Base-by-base conservation (phyloP, 768 basidiomycete species). In the Boletus eberwhitei region DNA sequence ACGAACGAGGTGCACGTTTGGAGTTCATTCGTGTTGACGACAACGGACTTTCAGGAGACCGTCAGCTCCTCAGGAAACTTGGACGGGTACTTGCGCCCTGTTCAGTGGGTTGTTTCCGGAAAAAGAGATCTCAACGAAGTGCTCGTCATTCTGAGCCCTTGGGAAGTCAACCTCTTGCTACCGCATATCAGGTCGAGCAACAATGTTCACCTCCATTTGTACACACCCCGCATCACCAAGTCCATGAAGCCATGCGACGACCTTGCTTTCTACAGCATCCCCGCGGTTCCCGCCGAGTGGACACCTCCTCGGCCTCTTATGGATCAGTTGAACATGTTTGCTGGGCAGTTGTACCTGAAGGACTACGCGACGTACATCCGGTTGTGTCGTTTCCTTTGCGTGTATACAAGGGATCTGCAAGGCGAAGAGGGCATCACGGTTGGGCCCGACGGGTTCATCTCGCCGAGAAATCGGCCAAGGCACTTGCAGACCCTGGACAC, bases 121-220 rank as follows among this genome's bases (percentile, higher is more conserved):
- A 24, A 51, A n/a, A 34, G 11, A 9, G 40, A 24, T n/a, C 13
- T 12, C 12, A 29, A 29, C 8, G 8, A 29, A 29, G 29, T 9
- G 8, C 29, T 29, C 29, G 29, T 29, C 29, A 29, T 75, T 13
- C 46, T 79, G 59, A 81, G 79, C 63, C 73, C 74, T 11, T 64
- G 36, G 52, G 78, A 80, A 61, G 75, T 61, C 37, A 67, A 80
- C 40, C 53, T 51, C 38, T 64, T 78, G n/a, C 63, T 79, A 6
- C 66, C 73, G 61, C 12, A n/a, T 0, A 75, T 80, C 52, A 72
- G 67, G 17, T 35, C 34, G 22, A 69, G 68, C 60, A 55, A 61
- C 12, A 22, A 59, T 8, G 73, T 75, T 16, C 66, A 69, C 47
- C 69, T 81, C 17, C 77, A 79, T 55, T 40, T 74, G 3, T 81